phyloP scores from a whole-genome alignment of 2,329 filamentous ascomycete species.

The Cytospora chrysosperma region DNA sequence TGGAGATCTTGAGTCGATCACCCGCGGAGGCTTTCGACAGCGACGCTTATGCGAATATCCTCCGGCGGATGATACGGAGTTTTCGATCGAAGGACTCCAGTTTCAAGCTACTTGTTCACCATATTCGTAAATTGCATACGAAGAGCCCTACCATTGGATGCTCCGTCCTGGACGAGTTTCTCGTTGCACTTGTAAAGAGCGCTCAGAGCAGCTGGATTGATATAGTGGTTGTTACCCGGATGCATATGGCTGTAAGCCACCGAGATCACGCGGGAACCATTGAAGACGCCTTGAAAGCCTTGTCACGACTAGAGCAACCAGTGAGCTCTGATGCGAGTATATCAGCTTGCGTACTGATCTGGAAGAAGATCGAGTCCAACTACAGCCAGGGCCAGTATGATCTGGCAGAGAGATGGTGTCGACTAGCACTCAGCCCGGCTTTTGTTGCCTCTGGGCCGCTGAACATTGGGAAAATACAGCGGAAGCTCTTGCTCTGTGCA shows the following conservation, averaged over 20 bases:
- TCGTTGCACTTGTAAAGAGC: conserved; percentile 47
- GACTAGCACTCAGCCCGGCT: conserved; percentile 61
- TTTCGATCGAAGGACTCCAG: conserved; percentile 61
- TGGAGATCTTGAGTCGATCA: conserved; percentile 61
- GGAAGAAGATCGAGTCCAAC: conserved; percentile 70
- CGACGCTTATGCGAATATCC: conserved; percentile 48
- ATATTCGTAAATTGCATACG: conserved; percentile 63
- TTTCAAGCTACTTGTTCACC: conserved; percentile 65
- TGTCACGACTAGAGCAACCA: conserved; percentile 42
- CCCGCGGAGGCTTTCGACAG: conserved; percentile 49
- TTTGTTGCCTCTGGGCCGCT: conserved; percentile 64
- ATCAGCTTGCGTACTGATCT: conserved; percentile 71
- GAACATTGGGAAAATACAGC: conserved; percentile 67
- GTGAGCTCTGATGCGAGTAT: conserved; percentile 62
- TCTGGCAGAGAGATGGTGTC: conserved; percentile 68
- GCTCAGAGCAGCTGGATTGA: conserved; percentile 63
- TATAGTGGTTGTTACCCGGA: conserved; percentile 63
- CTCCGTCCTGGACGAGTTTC: conserved; percentile 60
- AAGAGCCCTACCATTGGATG: conserved; percentile 50
- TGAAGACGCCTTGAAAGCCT: conserved; percentile 36
- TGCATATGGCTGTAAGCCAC: conserved; percentile 62
- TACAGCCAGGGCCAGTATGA: conserved; percentile 53
- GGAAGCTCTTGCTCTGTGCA: conserved; percentile 72
- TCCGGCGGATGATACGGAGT: conserved; percentile 61
- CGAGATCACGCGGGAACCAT: conserved; percentile 35